phyloP scores from a whole-genome alignment of 345 rosid species.

The Arabis hirsuta region DNA sequence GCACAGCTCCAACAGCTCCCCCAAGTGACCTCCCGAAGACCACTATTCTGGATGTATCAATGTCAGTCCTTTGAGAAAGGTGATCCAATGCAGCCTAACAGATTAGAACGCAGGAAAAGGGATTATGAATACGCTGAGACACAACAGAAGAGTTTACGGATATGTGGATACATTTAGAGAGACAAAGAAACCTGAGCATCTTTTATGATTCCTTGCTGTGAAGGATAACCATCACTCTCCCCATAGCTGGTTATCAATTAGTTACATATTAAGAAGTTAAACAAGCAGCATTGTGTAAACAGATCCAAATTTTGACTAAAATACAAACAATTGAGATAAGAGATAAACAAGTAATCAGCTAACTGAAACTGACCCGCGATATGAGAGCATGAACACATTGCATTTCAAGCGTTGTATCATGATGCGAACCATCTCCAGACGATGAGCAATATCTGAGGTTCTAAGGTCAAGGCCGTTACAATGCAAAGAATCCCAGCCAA shows the following conservation, averaged over 20 bases:
- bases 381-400: conserved; percentile 98
- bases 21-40: conserved; percentile 99
- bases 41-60: conserved; percentile 85
- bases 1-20: conserved; percentile 95
- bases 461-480: conserved; percentile 55
- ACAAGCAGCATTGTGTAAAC: conserved; percentile 23
- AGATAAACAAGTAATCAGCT: conserved; percentile 22
- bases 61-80: conserved; percentile 83
- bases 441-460: conserved; percentile 89
- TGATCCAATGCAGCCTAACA: conserved; percentile 96
- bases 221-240: conserved; percentile 93
- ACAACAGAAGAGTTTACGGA: conserved; percentile 9
- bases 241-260: conserved; percentile 70
- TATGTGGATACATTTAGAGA: conserved; percentile 18
- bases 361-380: conserved; percentile 74
- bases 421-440: conserved; percentile 90
- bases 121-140: conserved; percentile 3
- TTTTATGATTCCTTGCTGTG: conserved; percentile 83
- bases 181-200: conserved; percentile 85
- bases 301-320: conserved; percentile 3
- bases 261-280: conserved; percentile 11
- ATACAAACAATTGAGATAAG: background rate
- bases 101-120: conserved; percentile 31
- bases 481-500: conserved; percentile 15
- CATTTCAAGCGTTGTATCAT: conserved; percentile 89